Base-by-base conservation (phyloP, 2,329 filamentous ascomycete species). In the Aspergillus pseudonomiae region DNA sequence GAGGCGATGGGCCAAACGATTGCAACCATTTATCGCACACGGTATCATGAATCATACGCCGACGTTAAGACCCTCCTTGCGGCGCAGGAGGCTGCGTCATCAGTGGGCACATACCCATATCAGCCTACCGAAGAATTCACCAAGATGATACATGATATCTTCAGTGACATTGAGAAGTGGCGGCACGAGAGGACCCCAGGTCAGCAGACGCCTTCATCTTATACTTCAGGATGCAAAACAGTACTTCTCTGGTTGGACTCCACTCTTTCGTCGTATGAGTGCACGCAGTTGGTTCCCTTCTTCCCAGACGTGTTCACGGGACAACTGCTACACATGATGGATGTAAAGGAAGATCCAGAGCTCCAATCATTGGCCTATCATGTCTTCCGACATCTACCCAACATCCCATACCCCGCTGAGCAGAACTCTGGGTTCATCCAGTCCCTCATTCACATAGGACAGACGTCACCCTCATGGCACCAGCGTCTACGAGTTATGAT, bases 251-350 rank as follows among this genome's bases (percentile, higher is more conserved):
- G 95, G 95, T 87, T 99, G 6, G 95, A 99, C 78, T 91, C 89
- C 56, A 95, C 93, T 19, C 84, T 99, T 3, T 93, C 92, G 3
- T 96, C 93, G 0, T 91, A 96, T 67, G 95, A 98, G 76, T 99
- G 95, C 79, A 96, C 89, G 0, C 91, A 95, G 74, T 86, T 99
- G 16, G 88, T 96, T 21, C 88, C 90, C 4, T 98, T 97, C 85
- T 98, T 99, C 82, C 91, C 93, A 0, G 86, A 91, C 41, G 85
- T 91, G 0, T 94, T 98, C 74, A 95, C 96, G 77, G 92, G 95
- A 71, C 92, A 97, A 76, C 86, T 99, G 16, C 82, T 99, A 59
- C 94, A 99, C 82, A 99, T 99, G 95, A 99, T 99, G 94, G 95
- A 99, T 74, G 93, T 99, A 76, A 98, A 98, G 78, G 95, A 99